Base-by-base conservation (phyloP, 768 basidiomycete species). In the Pleurotus eryngii region DNA sequence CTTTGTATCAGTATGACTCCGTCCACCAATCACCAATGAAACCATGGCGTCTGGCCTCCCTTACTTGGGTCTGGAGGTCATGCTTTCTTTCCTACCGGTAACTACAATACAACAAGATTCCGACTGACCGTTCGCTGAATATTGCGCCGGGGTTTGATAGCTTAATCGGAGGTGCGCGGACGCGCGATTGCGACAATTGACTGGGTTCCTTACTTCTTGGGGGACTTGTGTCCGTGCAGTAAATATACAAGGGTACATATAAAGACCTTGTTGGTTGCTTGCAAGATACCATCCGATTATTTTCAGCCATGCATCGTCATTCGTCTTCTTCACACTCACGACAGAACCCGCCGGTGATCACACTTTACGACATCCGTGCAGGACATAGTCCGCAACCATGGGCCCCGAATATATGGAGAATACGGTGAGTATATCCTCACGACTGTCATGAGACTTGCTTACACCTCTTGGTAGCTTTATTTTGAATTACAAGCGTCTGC, bases 331-430 rank as follows among this genome's bases (percentile, higher is more conserved):
- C 38, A 12, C 51, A 24, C 15, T 22, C 39, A 9, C 42, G 20
- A 8, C 17, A 35, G 18, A 30, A 67, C 22, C 70, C 71, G 17
- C 81, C 84, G 11, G 70, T 74, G 47, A 85, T 90, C 59, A 82
- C 75, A 14, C 73, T 90, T 14, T 90, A 89, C 65, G 89, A 90
- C 60, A 76, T 85, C 18, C 83, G 79, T 35, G 84, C 86, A 8
- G 51, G 51, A 8, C 75, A 75, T 49, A 76, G 75, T 7, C 75
- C 83, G 1, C 83, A 86, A 54, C 79, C 87, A n/a, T 90, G 88
- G 88, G 84, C 84, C 51, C 89, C 89, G 26, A 87, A 87, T 60
- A 78, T 86, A 26, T 90, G 88, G 88, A 77, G 86, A 45, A 80
- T 90, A 60, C 74, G 89, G 87, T 84, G 53, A 30, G 73, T 55